These are phyloP conservation scores for Globisporangium perplexum DNA, from an alignment of 352 stramenopile species.

Conservation along the genomic window DNA sequence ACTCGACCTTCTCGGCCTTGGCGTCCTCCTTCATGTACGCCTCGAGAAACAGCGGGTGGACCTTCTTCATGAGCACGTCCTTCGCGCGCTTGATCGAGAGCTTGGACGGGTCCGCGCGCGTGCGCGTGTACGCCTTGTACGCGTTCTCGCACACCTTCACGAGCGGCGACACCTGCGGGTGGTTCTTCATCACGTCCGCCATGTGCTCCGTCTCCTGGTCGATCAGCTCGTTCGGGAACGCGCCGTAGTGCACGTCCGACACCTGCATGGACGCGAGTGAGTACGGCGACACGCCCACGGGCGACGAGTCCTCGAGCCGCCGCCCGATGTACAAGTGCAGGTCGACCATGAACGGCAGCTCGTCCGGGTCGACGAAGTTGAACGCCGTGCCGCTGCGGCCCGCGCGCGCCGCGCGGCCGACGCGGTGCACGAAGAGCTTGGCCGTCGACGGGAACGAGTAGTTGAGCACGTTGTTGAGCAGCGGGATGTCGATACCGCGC, in stretches of 20 bases:
- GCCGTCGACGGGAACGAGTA: slow-evolving; percentile 92
- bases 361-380: slow-evolving; percentile 96
- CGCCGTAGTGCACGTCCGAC: slow-evolving; percentile 96
- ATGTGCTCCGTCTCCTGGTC: slow-evolving; percentile 96
- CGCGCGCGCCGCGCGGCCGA: slow-evolving; percentile 94
- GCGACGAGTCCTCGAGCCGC: slow-evolving; percentile 69
- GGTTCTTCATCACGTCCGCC: slow-evolving; percentile 79
- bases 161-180: slow-evolving; percentile 67
- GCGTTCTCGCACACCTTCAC: slow-evolving; percentile 94
- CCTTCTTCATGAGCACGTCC: slow-evolving; percentile 85
- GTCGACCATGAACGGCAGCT: slow-evolving; percentile 99
- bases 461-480: slow-evolving; percentile 97
- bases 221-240: slow-evolving; percentile 94
- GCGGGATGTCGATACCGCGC: slow-evolving; percentile 93
- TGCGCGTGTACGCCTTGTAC: slow-evolving; percentile 98
- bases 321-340: slow-evolving; percentile 95
- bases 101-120: slow-evolving; percentile 93
- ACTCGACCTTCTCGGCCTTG: slow-evolving; percentile 82
- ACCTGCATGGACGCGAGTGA: slow-evolving; percentile 92
- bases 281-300: slow-evolving; percentile 72
- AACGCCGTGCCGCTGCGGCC: slow-evolving; percentile 94
- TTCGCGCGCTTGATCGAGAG: slow-evolving; percentile 94
- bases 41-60: slow-evolving; percentile 90
- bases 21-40: slow-evolving; percentile 82
- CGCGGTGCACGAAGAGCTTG: slow-evolving; percentile 96